These are phyloP conservation scores for Sporopachydermia quercuum DNA, from an alignment of 805 yeast species.

Conservation along the genomic window DNA sequence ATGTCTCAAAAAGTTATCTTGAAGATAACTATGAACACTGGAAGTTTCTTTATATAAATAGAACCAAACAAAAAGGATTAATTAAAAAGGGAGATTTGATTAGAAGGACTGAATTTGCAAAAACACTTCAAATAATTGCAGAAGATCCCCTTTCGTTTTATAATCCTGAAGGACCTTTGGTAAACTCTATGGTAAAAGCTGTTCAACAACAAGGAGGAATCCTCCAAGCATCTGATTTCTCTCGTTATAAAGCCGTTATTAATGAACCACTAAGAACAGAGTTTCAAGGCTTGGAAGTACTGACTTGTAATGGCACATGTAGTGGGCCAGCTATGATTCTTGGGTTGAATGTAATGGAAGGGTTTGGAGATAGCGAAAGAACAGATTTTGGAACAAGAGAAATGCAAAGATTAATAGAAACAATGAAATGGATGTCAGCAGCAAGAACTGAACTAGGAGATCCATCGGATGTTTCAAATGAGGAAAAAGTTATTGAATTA, in stretches of 20 bases:
- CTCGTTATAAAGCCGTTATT: conserved; percentile 36
- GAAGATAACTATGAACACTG: conserved; percentile 28
- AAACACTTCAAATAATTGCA: conserved; percentile 56
- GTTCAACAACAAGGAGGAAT: conserved; percentile 52
- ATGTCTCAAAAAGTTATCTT: conserved; percentile 21
- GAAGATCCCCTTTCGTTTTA: conserved; percentile 71
- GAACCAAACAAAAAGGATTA: conserved; percentile 16
- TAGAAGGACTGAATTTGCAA: conserved; percentile 44
- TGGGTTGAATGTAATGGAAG: conserved; percentile 53
- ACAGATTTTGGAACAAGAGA: conserved; percentile 32
- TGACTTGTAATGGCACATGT: conserved; percentile 57
- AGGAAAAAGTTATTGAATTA: conserved; percentile 28
- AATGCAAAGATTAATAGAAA: conserved; percentile 60
- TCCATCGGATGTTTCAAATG: conserved; percentile 19
- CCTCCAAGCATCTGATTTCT: conserved; percentile 49
- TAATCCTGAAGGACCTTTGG: conserved; percentile 70
- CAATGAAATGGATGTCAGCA: conserved; percentile 89
- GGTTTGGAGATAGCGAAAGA: conserved; percentile 16
- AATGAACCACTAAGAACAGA: conserved; percentile 27
- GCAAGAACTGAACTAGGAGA: conserved; percentile 83
- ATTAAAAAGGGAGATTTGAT: conserved; percentile 44
- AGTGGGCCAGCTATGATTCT: conserved; percentile 72
- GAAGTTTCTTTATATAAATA: conserved; percentile 34
- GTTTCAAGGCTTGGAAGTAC: conserved; percentile 29
- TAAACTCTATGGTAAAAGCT: conserved; percentile 35